Conservation (phyloP, 116 monocot species). For the Iris pallida region DNA sequence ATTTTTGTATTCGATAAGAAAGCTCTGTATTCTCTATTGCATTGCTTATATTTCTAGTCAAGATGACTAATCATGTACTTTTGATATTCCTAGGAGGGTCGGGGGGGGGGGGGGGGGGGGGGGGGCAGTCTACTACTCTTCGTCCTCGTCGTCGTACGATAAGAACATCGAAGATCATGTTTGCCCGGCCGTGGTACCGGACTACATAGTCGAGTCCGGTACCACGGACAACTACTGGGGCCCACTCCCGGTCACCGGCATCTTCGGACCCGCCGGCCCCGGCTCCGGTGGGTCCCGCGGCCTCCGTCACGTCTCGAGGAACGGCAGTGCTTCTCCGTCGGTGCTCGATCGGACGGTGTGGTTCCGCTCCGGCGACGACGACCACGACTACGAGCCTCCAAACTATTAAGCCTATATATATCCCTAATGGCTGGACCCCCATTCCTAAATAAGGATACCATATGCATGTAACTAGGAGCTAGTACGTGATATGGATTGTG, state of each 20-base stretch:
- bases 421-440: no score
- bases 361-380: conserved; percentile 27
- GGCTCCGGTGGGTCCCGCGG: background rate
- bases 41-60: no score
- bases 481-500: no score
- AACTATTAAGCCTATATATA: no score
- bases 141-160: conserved; percentile 24
- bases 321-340: conserved; percentile 16
- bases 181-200: conserved; percentile 45
- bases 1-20: no score
- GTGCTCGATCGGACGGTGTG: conserved; percentile 38
- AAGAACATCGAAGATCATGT: conserved; percentile 59
- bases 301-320: background rate
- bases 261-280: conserved; percentile 47
- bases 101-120: no score
- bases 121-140: conserved; percentile 10
- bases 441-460: no score
- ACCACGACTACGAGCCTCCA: background rate
- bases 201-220: conserved; percentile 35
- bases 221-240: conserved; percentile 64
- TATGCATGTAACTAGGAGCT: no score
- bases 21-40: no score
- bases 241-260: conserved; percentile 60
- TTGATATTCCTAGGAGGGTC: conserved; percentile 24
- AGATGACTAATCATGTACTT: no score